Base-by-base conservation (phyloP, 2,329 filamentous ascomycete species). In the Gremmenia infestans region DNA sequence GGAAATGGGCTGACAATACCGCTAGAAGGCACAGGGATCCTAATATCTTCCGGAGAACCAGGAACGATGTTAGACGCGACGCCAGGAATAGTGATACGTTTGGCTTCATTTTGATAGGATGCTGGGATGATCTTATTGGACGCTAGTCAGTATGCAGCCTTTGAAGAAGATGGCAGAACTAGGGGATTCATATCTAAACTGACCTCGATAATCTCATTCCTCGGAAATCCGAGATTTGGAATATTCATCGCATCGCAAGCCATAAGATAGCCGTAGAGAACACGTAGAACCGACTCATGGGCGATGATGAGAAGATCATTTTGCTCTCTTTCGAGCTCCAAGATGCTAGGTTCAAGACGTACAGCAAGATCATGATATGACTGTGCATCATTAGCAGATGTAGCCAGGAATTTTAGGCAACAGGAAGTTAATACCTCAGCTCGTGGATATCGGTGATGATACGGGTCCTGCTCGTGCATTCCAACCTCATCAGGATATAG, bases 281-380 rank as follows among this genome's bases (percentile, higher is more conserved):
- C 94, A 45, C 94, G 89, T 48, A 99, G 81, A n/a, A 99, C 94
- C 51, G 91, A 96, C 72, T 99, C 94, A 72, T 99, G 94, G 0
- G 94, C 94, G 64, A 99, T 97, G 69, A 99, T 97, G 52, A 99
- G 81, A n/a, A 99, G 81, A 70, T 99, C 94, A 63, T 95, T 96
- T 66, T 97, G 90, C 74, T 99, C 94, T 45, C 94, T 87, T 76
- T 99, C 94, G 14, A 99, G 82, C 71, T 99, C 94, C 32, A 99
- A 82, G 68, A 99, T 99, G 67, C 99, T 96, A 42, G 94, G 95
- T 71, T 99, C 94, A 48, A 99, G 84, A 22, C 94, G 89, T 57
- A 99, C 94, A n/a, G 94, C 94, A 45, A 99, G 85, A 69, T 99
- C 94, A 71, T 99, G 94, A 72, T 99, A 99, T 8, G 93, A 97